A percentile compares a stretch with the other conserved stretches of the same genome.
Evolutionary conservation across 257 asterid genomes (phyloP).

Genomic region (Nyctanthes arbortristis): DNA sequence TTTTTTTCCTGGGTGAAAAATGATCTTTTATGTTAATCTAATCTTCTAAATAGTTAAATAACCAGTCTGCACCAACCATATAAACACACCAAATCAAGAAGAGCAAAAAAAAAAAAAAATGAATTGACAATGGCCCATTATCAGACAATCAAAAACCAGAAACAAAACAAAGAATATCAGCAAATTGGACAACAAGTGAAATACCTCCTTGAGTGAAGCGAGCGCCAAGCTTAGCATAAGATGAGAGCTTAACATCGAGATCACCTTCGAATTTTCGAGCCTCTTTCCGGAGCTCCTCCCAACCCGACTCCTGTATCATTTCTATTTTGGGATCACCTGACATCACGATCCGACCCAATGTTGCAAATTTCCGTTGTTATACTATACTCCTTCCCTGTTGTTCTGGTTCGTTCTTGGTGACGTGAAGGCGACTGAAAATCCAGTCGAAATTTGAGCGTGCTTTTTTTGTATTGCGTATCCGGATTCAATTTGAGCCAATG

Average conservation of each 20-base stretch:
- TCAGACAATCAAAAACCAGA: neutral
- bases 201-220: constrained; percentile 82
- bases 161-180: neutral
- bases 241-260: constrained; percentile 96
- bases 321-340: constrained; percentile 60
- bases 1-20: neutral
- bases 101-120: too few species aligned
- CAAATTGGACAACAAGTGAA: too few species aligned
- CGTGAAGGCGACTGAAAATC: neutral
- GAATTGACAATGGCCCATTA: neutral
- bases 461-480: too few species aligned
- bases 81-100: neutral
- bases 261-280: constrained; percentile 97
- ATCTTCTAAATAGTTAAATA: neutral
- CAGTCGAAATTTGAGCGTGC: neutral
- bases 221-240: constrained; percentile 93
- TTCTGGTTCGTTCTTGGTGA: neutral
- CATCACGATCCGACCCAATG: constrained; percentile 37
- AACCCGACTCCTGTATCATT: constrained; percentile 82
- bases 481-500: constrained; percentile 7
- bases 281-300: constrained; percentile 97
- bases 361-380: neutral
- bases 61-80: neutral
- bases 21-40: neutral
- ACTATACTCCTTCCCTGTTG: neutral